These are phyloP conservation scores for Chaetomium strumarium DNA, from an alignment of 2,329 filamentous ascomycete genomes.

Conservation along the genomic window DNA sequence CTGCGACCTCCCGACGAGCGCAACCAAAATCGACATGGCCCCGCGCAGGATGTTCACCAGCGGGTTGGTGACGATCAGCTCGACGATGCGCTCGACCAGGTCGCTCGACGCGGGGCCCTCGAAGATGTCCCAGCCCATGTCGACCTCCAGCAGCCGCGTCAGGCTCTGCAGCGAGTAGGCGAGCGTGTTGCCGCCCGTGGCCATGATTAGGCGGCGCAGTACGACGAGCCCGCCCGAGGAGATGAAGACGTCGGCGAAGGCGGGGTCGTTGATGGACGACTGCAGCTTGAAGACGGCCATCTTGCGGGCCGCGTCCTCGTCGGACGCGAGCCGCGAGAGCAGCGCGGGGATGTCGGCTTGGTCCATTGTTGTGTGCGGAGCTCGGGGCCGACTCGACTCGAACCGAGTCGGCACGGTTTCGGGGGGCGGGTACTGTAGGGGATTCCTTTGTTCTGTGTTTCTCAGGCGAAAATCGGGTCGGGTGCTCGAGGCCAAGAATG, in stretches of 20 bases:
- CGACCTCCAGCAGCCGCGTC: conserved; percentile 81
- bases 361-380: conserved; percentile 43
- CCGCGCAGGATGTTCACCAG: conserved; percentile 95
- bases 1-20: conserved; percentile 82
- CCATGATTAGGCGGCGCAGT: conserved; percentile 76
- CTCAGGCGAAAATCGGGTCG: background rate
- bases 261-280: conserved; percentile 87
- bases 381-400: too few species aligned
- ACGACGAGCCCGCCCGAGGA: conserved; percentile 77
- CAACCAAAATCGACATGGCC: conserved; percentile 93
- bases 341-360: conserved; percentile 62
- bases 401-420: background rate
- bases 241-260: conserved; percentile 95
- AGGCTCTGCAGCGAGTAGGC: conserved; percentile 92
- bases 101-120: conserved; percentile 57
- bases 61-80: conserved; percentile 89
- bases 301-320: conserved; percentile 88
- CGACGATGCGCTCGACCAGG: conserved; percentile 71
- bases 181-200: conserved; percentile 84
- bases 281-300: conserved; percentile 99
- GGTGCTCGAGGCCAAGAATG: background rate
- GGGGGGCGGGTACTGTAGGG: background rate
- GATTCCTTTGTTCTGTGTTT: background rate
- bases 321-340: conserved; percentile 57
- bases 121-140: conserved; percentile 95